Percentiles rank a stretch among this genome's conserved stretches.
These are phyloP conservation scores for Cercospora janseana DNA, from an alignment of 2,329 filamentous ascomycete genomes.

Conservation along the genomic window DNA sequence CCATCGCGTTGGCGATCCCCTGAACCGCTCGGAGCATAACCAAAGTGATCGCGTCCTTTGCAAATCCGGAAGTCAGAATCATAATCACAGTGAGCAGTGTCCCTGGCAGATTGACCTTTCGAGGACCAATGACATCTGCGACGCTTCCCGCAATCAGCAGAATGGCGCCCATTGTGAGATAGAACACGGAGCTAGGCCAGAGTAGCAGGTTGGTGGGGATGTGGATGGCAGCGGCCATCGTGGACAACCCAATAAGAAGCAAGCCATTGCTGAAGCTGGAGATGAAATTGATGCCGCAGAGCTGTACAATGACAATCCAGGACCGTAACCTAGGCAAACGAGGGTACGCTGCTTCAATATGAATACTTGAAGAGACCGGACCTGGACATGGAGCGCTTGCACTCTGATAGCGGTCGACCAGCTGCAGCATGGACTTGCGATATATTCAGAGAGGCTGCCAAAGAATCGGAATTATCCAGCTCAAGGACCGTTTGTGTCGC, in stretches of 20 bases:
- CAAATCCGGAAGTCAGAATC: conserved; percentile 44
- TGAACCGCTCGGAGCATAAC: conserved; percentile 29
- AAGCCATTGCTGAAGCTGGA: conserved; percentile 28
- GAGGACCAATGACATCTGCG: conserved; percentile 52
- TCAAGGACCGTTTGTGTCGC: conserved; percentile 2
- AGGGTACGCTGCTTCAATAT: not conserved
- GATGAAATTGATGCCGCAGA: conserved; percentile 26
- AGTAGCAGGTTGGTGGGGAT: conserved; percentile 26
- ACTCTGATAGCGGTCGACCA: not conserved
- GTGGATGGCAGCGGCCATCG: conserved; percentile 19
- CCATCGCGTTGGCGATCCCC: conserved; percentile 25
- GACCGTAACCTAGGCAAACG: conserved; percentile 20
- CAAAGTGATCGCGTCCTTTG: conserved; percentile 35
- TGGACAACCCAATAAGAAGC: conserved; percentile 25
- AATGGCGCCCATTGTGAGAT: conserved; percentile 50
- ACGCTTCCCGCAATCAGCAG: conserved; percentile 53
- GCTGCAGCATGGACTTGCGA: not conserved
- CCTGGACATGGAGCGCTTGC: not conserved
- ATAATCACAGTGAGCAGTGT: conserved; percentile 38
- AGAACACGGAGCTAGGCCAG: conserved; percentile 35
- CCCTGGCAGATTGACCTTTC: conserved; percentile 48
- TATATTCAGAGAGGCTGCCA: not conserved
- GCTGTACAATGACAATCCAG: conserved; percentile 23
- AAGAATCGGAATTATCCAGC: not conserved
- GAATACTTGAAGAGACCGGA: not conserved